Evolutionary conservation across 1,284 basidiomycete genomes (phyloP), one percentile per base, ranked within the genome.

Genomic region (Sanghuangporus baumii): DNA sequence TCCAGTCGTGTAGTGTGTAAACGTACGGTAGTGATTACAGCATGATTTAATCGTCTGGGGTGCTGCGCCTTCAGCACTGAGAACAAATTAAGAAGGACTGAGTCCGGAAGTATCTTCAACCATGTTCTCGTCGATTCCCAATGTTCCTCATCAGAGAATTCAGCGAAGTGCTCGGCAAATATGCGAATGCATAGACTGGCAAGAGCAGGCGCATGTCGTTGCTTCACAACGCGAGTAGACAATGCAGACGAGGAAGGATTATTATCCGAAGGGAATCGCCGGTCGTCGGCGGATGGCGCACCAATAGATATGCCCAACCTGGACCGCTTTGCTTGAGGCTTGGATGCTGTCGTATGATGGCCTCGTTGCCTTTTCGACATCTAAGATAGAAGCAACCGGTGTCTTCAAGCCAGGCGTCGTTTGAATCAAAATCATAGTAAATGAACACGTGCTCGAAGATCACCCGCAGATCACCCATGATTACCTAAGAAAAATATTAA

Each of bases 11-110:
- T 38, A 52, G 16, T 20, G 60, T 41, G 60, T 41, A 52, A 37
- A 38, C 79, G 63, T 68, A 87, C 86, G 66, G 83, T 75, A 43
- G 77, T 75, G 38, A 89, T 84, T 16, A 87, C 74, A 14, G 78
- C 80, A 66, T 84, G 78, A 14, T 72, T 77, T 38, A 88, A 74
- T 57, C 80, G 73, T 2, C 76, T 77, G 4, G 87, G 84, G 67
- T 78, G 81, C 7, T 76, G 71, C 1, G 74, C 69, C 60, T 75
- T 77, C 36, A 89, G 71, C 69, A 80, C 77, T 5, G 77, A 69
- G 65, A 87, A 84, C 12, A 88, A 58, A 61, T 73, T 79, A 43
- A 81, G 78, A 9, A 82, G 71, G 3, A 86, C 65, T 3, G 71
- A n/a, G 51, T 87, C 84, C 0, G 87, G 87, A 9, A 88, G 69